Evolutionary conservation across 805 yeast species (phyloP).

Genomic region (Candida chauliodis): DNA sequence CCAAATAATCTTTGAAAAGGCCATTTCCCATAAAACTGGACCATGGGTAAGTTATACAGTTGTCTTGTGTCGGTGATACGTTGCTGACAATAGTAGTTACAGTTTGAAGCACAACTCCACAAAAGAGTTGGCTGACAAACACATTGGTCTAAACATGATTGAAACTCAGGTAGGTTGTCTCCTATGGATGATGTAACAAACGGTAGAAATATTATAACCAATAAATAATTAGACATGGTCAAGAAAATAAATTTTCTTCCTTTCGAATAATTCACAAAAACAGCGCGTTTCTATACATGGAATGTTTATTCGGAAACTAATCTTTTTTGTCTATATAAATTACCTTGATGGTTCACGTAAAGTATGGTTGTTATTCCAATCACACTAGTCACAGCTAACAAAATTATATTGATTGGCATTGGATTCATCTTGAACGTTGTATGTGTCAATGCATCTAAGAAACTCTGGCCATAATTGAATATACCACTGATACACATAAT

Average conservation of each 20-base stretch:
- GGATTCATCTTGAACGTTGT: slow-evolving; percentile 54
- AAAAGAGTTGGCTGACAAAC: slow-evolving; percentile 13
- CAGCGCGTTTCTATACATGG: background rate
- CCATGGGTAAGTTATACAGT: slow-evolving; percentile 20
- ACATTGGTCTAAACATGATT: slow-evolving; percentile 8
- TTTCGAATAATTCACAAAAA: background rate
- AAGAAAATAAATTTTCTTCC: background rate
- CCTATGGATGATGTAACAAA: slow-evolving; percentile 5
- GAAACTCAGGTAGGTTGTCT: slow-evolving; percentile 10
- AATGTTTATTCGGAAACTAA: no score
- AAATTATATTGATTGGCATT: slow-evolving; percentile 42
- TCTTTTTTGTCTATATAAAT: slow-evolving; percentile 7
- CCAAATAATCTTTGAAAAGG: slow-evolving; percentile 37
- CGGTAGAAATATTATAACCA: slow-evolving; percentile 3
- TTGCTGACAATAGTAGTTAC: slow-evolving; percentile 40
- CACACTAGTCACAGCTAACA: slow-evolving; percentile 37
- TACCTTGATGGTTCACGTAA: slow-evolving; percentile 29
- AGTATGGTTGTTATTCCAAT: slow-evolving; percentile 41
- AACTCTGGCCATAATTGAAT: slow-evolving; percentile 45
- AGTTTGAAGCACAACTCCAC: slow-evolving; percentile 37
- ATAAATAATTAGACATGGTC: slow-evolving; percentile 1
- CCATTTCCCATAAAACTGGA: slow-evolving; percentile 45
- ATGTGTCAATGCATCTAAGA: slow-evolving; percentile 49
- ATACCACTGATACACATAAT: slow-evolving; percentile 52
- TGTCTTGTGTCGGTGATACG: slow-evolving; percentile 23